These are phyloP conservation scores for Citropsis articulata DNA, from an alignment of 345 rosid species.

Conservation along the genomic window DNA sequence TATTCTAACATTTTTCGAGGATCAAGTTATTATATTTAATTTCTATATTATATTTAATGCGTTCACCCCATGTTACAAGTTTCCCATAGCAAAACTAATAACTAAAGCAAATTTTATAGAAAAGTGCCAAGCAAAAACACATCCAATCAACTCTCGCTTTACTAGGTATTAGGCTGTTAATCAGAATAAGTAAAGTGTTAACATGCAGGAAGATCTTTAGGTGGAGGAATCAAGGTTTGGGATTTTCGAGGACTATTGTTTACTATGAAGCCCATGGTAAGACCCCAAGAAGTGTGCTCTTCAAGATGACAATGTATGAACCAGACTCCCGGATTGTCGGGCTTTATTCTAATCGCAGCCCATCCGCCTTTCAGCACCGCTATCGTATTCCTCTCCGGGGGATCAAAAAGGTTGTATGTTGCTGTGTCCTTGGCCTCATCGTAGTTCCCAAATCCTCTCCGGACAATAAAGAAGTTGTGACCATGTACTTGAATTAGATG, in stretches of 20 bases:
- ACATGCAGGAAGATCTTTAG: slow-evolving; percentile 56
- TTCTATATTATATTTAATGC: too few relatives aligned
- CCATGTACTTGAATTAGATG: slow-evolving; percentile 87
- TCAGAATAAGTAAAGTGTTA: background rate
- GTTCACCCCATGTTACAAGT: too few relatives aligned
- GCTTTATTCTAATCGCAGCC: slow-evolving; percentile 60
- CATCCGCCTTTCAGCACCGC: slow-evolving; percentile 46
- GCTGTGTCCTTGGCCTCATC: slow-evolving; percentile 38
- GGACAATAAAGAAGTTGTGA: slow-evolving; percentile 60
- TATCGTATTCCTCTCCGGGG: slow-evolving; percentile 59
- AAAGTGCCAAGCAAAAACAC: too few relatives aligned
- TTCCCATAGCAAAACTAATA: too few relatives aligned
- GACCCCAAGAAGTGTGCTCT: slow-evolving; percentile 63
- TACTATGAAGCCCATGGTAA: slow-evolving; percentile 53
- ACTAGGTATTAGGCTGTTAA: too few relatives aligned
- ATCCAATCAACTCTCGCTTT: too few relatives aligned
- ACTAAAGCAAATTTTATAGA: too few relatives aligned
- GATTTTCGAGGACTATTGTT: slow-evolving; percentile 37
- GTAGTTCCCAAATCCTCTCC: slow-evolving; percentile 64
- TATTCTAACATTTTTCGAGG: too few relatives aligned
- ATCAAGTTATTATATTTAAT: too few relatives aligned
- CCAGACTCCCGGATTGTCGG: slow-evolving; percentile 83
- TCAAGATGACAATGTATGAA: slow-evolving; percentile 73
- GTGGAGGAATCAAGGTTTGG: slow-evolving; percentile 48
- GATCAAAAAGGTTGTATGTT: slow-evolving; percentile 58